Base-by-base conservation (phyloP, 1,284 basidiomycete genomes). In the Ustilago loliicola region DNA sequence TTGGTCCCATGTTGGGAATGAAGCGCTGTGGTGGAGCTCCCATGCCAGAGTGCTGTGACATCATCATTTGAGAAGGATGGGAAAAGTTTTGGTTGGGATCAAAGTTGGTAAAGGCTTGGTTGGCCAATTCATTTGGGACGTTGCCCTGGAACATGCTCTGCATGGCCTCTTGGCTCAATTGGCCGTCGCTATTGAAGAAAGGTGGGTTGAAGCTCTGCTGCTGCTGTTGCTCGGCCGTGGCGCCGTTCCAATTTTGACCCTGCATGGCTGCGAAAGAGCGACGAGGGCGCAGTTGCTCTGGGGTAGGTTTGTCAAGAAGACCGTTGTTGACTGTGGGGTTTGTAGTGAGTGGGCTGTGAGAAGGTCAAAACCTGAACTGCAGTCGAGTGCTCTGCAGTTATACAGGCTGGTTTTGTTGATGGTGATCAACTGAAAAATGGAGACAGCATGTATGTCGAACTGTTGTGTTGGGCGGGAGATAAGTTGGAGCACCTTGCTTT, bases 161-260 rank as follows among this genome's bases (percentile, higher is more conserved):
- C 61, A 77, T 67, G 8, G 69, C 68, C n/a, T 68, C 69, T 32
- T 77, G 74, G 42, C 65, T 65, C 69, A 72, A 60, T 29, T 61
- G 62, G 11, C 63, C 66, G 56, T 65, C 70, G 34, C 55, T 64
- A 45, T 64, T 67, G 70, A 72, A 72, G 34, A 77, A 65, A 21
- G 68, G 42, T 54, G 65, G 66, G 51, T 72, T 72, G 62, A 59
- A 77, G 55, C 45, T 40, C 17, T 65, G 69, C 47, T 64, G 61
- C 42, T 61, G 61, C 23, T 74, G 58, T 45, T 58, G 59, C 17
- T 77, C 69, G 27, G 58, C 58, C 30, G 62, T 42, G 5, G 66
- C 54, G 23, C 51, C 59, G 50, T 61, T 62, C 74, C 74, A 77
- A 17, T 63, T 66, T 23, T 68, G 69, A 23, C 69, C 55, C 56